Conservation (phyloP, 2,329 filamentous ascomycete species). For the Talaromyces marneffei region DNA sequence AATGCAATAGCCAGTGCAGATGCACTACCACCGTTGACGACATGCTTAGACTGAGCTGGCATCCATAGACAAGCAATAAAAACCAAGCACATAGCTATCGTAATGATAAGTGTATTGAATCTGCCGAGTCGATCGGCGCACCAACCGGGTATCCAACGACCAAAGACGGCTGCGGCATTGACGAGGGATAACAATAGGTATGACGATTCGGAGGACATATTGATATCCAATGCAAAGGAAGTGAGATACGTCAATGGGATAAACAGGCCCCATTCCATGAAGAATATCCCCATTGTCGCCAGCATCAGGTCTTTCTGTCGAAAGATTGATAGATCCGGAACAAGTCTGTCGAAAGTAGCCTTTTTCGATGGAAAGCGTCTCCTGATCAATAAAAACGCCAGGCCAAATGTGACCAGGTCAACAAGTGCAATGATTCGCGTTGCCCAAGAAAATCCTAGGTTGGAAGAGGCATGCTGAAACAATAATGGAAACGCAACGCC, state of each 20-base stretch:
- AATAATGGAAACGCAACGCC: constrained; percentile 60
- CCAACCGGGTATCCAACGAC: constrained; percentile 63
- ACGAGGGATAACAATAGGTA: constrained; percentile 33
- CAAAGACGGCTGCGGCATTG: constrained; percentile 30
- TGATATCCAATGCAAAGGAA: constrained; percentile 59
- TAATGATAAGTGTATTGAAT: constrained; percentile 76
- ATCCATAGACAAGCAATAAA: constrained; percentile 73
- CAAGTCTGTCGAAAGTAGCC: constrained; percentile 50
- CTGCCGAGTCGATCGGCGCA: constrained; percentile 66
- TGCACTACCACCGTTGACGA: constrained; percentile 39
- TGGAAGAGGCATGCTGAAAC: constrained; percentile 42
- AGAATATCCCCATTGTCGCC: constrained; percentile 62
- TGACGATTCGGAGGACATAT: constrained; percentile 65
- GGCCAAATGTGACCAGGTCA: constrained; percentile 24
- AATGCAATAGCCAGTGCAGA: constrained; percentile 66
- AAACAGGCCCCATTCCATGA: constrained; percentile 69
- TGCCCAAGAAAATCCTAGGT: constrained; percentile 43
- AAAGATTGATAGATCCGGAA: constrained; percentile 63
- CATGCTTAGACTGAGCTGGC: constrained; percentile 35
- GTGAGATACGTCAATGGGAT: constrained; percentile 78
- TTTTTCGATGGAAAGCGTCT: constrained; percentile 43
- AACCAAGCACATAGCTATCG: constrained; percentile 58
- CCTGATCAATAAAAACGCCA: neutral
- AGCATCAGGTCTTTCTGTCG: constrained; percentile 56
- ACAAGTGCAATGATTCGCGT: neutral